Base-by-base conservation (phyloP, 495 filamentous ascomycete genomes). In the Staphylotrichum longicolle region DNA sequence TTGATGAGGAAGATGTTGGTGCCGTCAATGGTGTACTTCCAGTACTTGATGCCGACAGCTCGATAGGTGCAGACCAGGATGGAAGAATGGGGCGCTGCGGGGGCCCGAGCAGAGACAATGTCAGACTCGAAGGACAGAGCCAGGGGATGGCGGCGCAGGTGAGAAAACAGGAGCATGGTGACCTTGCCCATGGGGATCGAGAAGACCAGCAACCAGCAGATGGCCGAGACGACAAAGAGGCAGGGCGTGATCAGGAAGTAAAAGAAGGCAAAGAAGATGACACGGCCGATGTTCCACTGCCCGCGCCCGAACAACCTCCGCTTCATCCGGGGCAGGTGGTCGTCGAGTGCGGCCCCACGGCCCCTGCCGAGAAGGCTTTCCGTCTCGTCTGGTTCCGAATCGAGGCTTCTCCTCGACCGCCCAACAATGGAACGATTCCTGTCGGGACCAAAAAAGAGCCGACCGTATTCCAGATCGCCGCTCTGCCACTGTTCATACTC, bases 1-100 rank as follows among this genome's bases (percentile, higher is more conserved):
- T 99, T 99, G 78, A 99, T 96, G 68, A 99, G 85, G 76, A 98
- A 97, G 69, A 99, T 93, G 75, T 99, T 99, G 49, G 95, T 98
- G 56, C 94, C 94, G 67, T 97, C 94, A 61, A 99, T 82, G 12
- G 94, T 99, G 74, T 99, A 99, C 72, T 98, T 99, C 91, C 95
- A 99, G 76, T 99, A 99, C 74, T 93, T 91, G 50, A 86, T 75
- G 27, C 94, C 94, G 12, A 93, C 93, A 35, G 93, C 94, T 62
- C 95, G 90, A 74, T 99, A 98, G 11, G 95, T 98, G 81, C 94
- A 99, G 10, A 99, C 78, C 47, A 99, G 78, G 56, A 99, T 93
- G 30, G 91, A 94, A 41, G 91, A 89, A 44, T 92, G 87, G 10
- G 86, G 85, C 7, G 82, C 83, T 7, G 85, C 86, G 32, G 82